A percentile compares a stretch with the other conserved stretches of the same genome.
Evolutionary conservation across 768 basidiomycete genomes (phyloP).

Genomic region (Calocybe indica): DNA sequence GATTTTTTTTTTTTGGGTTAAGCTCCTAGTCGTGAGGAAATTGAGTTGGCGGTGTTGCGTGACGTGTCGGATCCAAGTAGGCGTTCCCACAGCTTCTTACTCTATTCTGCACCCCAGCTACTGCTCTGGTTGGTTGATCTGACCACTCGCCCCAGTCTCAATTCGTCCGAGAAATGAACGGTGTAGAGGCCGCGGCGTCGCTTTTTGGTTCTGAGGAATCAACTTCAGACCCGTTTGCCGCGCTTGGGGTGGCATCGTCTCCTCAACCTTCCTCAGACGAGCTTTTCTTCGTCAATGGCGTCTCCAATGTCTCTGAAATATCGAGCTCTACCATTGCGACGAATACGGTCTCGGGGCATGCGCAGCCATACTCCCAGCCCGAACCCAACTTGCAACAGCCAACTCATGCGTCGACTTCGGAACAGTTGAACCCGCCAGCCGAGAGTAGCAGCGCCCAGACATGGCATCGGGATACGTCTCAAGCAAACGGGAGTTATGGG

Average conservation of each 20-base stretch:
- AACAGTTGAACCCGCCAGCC: no score
- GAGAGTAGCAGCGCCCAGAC: no score
- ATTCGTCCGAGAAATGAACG: conserved; percentile 36
- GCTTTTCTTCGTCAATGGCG: conserved; percentile 9
- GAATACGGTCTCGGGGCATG: conserved; percentile 7
- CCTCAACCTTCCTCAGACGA: conserved; percentile 18
- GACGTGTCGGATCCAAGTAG: no score
- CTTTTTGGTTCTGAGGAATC: conserved; percentile 70
- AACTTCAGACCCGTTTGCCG: conserved; percentile 57
- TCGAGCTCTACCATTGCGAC: conserved; percentile 1
- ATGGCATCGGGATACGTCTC: no score
- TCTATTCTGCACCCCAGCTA: no score
- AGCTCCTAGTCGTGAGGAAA: no score
- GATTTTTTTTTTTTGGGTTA: no score
- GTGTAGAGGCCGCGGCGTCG: conserved; percentile 73
- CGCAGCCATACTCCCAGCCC: conserved; percentile 15
- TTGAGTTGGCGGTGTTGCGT: no score
- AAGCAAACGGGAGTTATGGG: no score
- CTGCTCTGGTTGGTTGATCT: no score
- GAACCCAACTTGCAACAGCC: conserved; percentile 8
- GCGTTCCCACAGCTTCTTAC: no score
- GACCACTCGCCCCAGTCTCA: no score
- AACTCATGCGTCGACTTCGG: conserved; percentile 5
- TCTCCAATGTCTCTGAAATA: conserved; percentile 6
- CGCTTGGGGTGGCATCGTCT: conserved; percentile 32